phyloP scores from a whole-genome alignment of 148 eudicot species.

The Nyssa sinensis region DNA sequence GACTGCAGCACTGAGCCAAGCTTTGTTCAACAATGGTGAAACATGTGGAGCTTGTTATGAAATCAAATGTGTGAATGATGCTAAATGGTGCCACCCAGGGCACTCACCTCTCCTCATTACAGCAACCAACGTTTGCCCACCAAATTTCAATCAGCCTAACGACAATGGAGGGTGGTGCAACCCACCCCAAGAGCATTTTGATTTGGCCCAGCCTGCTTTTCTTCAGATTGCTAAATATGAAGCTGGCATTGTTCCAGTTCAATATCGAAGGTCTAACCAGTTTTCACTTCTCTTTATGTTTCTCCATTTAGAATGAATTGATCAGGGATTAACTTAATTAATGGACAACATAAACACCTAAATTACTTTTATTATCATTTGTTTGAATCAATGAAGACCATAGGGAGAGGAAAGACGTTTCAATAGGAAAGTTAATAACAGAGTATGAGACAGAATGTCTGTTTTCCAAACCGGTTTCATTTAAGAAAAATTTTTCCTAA shows the following conservation, averaged over 20 bases:
- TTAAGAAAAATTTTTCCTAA: no score
- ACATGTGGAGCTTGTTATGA: constrained; percentile 72
- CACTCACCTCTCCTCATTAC: constrained; percentile 46
- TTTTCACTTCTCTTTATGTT: neutral
- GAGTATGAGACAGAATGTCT: no score
- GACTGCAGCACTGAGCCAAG: constrained; percentile 59
- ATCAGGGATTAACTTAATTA: no score
- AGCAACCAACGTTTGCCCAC: constrained; percentile 68
- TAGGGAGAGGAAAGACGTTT: no score
- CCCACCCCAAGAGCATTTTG: constrained; percentile 67
- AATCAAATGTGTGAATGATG: constrained; percentile 38
- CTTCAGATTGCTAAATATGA: constrained; percentile 46
- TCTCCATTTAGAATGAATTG: no score
- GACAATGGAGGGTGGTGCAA: constrained; percentile 66
- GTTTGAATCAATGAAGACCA: no score
- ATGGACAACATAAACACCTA: no score
- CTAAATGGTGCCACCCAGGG: constrained; percentile 50
- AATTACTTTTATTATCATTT: no score
- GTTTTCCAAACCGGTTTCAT: no score
- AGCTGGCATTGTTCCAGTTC: constrained; percentile 65
- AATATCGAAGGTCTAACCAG: constrained; percentile 52
- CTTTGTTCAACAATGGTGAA: constrained; percentile 58
- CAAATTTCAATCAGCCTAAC: constrained; percentile 26
- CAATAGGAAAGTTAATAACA: no score
- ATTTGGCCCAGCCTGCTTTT: constrained; percentile 63